Evolutionary conservation across 345 rosid species (phyloP), one percentile per base, ranked within the genome.

Genomic region (Salix brachista): DNA sequence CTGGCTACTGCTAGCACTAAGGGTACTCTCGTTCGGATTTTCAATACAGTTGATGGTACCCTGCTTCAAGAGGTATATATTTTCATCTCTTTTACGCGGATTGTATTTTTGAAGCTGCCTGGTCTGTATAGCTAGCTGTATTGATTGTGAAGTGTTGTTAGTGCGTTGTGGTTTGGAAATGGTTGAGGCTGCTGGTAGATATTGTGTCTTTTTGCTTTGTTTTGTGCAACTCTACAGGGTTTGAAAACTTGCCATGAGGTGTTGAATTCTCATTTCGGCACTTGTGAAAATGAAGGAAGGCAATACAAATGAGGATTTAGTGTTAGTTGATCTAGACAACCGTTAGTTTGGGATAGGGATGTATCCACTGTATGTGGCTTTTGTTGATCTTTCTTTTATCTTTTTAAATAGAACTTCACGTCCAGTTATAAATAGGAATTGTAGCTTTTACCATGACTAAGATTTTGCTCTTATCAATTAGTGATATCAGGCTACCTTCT

Each of bases 1-100:
- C 88, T 96, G 13, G 99, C 98, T 1, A 96, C 99, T 0, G 85
- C 95, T 5, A 96, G 98, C 88, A 85, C 90, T 0, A 96, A 94
- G 80, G 99, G 99, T 39, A 96, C 99, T 54, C 86, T 96, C 8
- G 83, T 96, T 83, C 87, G 98, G 74, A 69, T 96, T 34, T 94
- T 87, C 50, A 91, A 91, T 83, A 88, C 97, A 2, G 83, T 83
- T 37, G 97, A 93, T 71, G 98, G 98, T 1, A 84, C 90, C 71
- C 81, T 94, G 75, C 83, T 92, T 34, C 97, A 88, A 84, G 99
- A 96, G 97, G 99, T 92, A 81, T 17, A 5, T 46, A 9, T 18
- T 25, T 11, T 19, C 11, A 64, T 56, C 37, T 18, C 25, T 30
- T 52, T 21, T 13, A 6, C 32, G 26, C 60, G 54, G n/a, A 52